A percentile compares a stretch with the other conserved stretches of the same genome.
These are phyloP conservation scores for Penicillium psychrosexuale DNA, from an alignment of 2,329 filamentous ascomycete species.

Conservation along the genomic window DNA sequence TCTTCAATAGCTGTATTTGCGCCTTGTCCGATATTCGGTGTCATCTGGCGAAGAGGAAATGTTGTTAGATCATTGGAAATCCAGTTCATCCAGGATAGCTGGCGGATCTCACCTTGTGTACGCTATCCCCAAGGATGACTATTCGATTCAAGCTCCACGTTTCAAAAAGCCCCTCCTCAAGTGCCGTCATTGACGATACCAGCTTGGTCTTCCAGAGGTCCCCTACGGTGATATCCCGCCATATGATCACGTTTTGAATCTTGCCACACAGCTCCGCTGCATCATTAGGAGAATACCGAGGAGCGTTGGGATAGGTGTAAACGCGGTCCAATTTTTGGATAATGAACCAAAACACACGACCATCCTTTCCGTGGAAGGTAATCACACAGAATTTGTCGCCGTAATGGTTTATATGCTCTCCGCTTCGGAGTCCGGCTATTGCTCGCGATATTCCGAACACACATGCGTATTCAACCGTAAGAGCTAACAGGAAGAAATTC, in stretches of 20 bases:
- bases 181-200: slow-evolving; percentile 17
- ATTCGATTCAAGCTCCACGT: slow-evolving; percentile 27
- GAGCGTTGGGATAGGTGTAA: neutral
- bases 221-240: slow-evolving; percentile 15
- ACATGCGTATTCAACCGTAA: slow-evolving; percentile 28
- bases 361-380: neutral
- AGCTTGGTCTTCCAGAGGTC: slow-evolving; percentile 24
- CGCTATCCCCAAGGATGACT: slow-evolving; percentile 27
- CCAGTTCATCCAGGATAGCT: neutral
- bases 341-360: neutral
- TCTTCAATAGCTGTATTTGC: slow-evolving; percentile 1
- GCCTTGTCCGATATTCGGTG: slow-evolving; percentile 1
- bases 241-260: neutral
- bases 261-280: slow-evolving; percentile 10
- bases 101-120: slow-evolving; percentile 14
- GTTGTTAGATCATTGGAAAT: neutral
- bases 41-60: neutral
- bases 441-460: slow-evolving; percentile 30
- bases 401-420: slow-evolving; percentile 14
- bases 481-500: neutral
- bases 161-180: slow-evolving; percentile 27
- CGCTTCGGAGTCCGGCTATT: slow-evolving; percentile 10
- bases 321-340: neutral
- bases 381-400: neutral
- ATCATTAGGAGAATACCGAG: slow-evolving; percentile 22